These are phyloP conservation scores for Jatropha podagrica DNA, from an alignment of 441 rosid genomes.

Conservation along the genomic window DNA sequence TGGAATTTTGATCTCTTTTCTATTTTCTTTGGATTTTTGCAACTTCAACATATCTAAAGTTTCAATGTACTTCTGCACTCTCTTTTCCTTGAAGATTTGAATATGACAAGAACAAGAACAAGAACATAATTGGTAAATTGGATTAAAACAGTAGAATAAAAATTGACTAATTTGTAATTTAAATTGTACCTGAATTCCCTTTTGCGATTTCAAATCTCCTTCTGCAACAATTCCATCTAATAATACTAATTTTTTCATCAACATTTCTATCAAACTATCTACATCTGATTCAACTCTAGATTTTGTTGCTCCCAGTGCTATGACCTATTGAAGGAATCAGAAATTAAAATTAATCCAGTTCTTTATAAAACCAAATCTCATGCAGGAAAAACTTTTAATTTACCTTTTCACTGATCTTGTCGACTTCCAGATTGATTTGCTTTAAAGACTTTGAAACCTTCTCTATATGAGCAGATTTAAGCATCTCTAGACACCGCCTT, in stretches of 20 bases:
- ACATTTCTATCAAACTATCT: constrained; percentile 51
- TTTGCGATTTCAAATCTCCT: constrained; percentile 79
- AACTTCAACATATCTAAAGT: constrained; percentile 72
- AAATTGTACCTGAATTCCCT: constrained; percentile 66
- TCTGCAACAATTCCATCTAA: constrained; percentile 69
- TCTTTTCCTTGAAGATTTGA: constrained; percentile 53
- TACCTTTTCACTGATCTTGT: constrained; percentile 67
- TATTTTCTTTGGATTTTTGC: constrained; percentile 38
- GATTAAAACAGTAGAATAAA: not conserved
- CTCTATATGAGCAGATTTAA: constrained; percentile 66
- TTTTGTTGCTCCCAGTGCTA: constrained; percentile 55
- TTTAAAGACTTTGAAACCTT: constrained; percentile 71
- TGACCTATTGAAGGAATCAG: constrained; percentile 50
- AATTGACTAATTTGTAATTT: not conserved
- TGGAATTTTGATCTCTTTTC: constrained; percentile 20
- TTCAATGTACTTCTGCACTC: constrained; percentile 81
- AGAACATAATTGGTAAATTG: not conserved
- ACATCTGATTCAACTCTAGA: constrained; percentile 62
- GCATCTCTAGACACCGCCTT: constrained; percentile 70
- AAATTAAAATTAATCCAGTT: not conserved
- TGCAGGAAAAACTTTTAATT: no score
- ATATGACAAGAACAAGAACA: not conserved
- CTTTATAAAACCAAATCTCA: no score
- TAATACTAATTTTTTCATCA: constrained; percentile 81
- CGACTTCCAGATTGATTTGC: constrained; percentile 71